Conservation (phyloP, 2,329 filamentous ascomycete species). For the Harringtonia aguacate region DNA sequence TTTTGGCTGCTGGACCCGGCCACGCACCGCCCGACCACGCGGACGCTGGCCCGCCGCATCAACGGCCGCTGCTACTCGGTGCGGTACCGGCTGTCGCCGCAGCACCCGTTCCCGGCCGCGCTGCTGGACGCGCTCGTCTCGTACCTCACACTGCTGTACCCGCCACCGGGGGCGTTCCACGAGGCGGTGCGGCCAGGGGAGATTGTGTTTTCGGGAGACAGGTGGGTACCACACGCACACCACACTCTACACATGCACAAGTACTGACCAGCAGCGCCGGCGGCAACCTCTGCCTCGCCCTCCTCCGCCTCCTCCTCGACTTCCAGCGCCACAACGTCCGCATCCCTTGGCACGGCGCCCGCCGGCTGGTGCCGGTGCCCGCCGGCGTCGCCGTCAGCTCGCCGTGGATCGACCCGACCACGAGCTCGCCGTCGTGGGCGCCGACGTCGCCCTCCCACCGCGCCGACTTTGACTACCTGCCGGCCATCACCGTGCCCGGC, state of each 20-base stretch:
- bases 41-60: slow-evolving; percentile 53
- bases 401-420: slow-evolving; percentile 63
- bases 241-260: too few species aligned
- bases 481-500: slow-evolving; percentile 24
- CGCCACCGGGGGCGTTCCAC: slow-evolving; percentile 57
- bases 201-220: slow-evolving; percentile 64
- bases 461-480: slow-evolving; percentile 52
- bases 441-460: slow-evolving; percentile 21
- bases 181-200: slow-evolving; percentile 50
- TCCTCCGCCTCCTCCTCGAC: slow-evolving; percentile 60
- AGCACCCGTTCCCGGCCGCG: slow-evolving; percentile 63
- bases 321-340: slow-evolving; percentile 35
- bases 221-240: slow-evolving; percentile 32
- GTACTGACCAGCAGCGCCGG: slow-evolving; percentile 48
- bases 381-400: slow-evolving; percentile 52
- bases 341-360: slow-evolving; percentile 49
- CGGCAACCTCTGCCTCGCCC: slow-evolving; percentile 55
- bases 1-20: slow-evolving; percentile 63
- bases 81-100: slow-evolving; percentile 64
- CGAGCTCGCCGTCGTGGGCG: slow-evolving; percentile 46
- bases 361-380: slow-evolving; percentile 52
- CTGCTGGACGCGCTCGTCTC: slow-evolving; percentile 62
- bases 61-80: slow-evolving; percentile 61
- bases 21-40: slow-evolving; percentile 48
- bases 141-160: slow-evolving; percentile 64